Percentiles rank a stretch among this genome's conserved stretches.
These are phyloP conservation scores for Lachancea kluyveri DNA, from an alignment of 805 yeast genomes.

Conservation along the genomic window DNA sequence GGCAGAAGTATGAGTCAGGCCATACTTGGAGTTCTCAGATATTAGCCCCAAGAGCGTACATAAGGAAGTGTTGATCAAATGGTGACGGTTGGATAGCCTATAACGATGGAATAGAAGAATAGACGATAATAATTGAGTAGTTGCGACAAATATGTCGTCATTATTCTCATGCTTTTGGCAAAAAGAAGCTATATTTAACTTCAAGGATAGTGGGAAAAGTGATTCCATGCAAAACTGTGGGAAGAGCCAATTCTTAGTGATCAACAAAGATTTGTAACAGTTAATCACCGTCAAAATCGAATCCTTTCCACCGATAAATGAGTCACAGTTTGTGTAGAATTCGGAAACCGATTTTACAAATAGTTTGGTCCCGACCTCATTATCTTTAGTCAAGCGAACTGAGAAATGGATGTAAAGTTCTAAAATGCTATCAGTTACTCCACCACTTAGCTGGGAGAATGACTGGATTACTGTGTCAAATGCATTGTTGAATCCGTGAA, in stretches of 20 bases:
- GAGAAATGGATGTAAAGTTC: conserved; percentile 19
- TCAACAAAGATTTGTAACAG: conserved; percentile 37
- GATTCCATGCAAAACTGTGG: conserved; percentile 63
- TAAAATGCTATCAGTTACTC: conserved; percentile 12
- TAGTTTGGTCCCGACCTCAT: conserved; percentile 15
- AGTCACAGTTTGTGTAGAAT: conserved; percentile 18
- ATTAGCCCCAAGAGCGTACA: conserved; percentile 46
- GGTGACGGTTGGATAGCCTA: conserved; percentile 68
- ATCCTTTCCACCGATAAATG: conserved; percentile 4
- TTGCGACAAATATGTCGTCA: conserved; percentile 31
- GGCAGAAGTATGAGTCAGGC: conserved; percentile 35
- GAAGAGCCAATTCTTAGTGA: conserved; percentile 50
- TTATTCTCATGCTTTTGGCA: conserved; percentile 6
- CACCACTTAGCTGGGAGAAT: conserved; percentile 5
- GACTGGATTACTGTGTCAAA: conserved; percentile 13
- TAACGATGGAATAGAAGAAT: conserved; percentile 62
- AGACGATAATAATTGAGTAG: conserved; percentile 50
- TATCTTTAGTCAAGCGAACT: conserved; percentile 16
- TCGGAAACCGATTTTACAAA: conserved; percentile 31
- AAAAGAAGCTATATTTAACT: conserved; percentile 5
- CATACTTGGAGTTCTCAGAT: conserved; percentile 21
- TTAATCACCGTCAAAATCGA: conserved; percentile 17
- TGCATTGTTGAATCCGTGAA: conserved; percentile 15
- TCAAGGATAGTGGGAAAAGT: conserved; percentile 34
- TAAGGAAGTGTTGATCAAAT: conserved; percentile 47